A percentile compares a stretch with the other conserved stretches of the same genome.
Evolutionary conservation across 2,329 filamentous ascomycete genomes (phyloP).

Genomic region (Ophiostoma ulmi): DNA sequence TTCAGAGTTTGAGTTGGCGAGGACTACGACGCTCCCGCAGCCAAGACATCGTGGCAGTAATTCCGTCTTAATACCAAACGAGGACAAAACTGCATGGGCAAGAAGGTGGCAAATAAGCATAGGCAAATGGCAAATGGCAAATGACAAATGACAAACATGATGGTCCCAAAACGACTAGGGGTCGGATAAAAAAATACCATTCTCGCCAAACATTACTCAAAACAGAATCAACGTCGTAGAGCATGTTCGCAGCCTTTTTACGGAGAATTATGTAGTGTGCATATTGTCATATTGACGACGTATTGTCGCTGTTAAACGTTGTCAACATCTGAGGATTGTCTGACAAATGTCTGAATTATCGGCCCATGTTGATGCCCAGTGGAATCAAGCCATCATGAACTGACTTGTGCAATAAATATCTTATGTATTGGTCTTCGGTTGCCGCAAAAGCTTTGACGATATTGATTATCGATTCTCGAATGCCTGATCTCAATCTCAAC

Average conservation of each 20-base stretch:
- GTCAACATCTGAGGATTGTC: background rate
- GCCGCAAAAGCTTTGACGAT: background rate
- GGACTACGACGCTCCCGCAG: background rate
- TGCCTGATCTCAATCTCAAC: background rate
- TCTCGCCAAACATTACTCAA: constrained; percentile 9
- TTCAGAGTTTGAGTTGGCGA: constrained; percentile 10
- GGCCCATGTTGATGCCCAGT: background rate
- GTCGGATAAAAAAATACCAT: constrained; percentile 2
- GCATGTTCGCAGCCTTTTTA: background rate
- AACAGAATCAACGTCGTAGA: background rate
- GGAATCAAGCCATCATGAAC: background rate
- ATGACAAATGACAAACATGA: background rate
- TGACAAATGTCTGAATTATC: background rate
- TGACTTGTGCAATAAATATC: background rate
- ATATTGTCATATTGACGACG: background rate
- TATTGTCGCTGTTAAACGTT: background rate
- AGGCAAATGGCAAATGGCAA: background rate
- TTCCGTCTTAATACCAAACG: background rate
- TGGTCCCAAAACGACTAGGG: constrained; percentile 7
- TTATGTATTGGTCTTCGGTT: background rate
- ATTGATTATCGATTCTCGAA: background rate
- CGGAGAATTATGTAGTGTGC: background rate
- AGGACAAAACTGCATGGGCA: background rate
- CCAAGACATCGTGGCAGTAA: background rate
- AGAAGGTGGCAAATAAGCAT: background rate